Evolutionary conservation across 148 eudicot genomes (phyloP), one percentile per base, ranked within the genome.

Genomic region (Mesembryanthemum crystallinum): DNA sequence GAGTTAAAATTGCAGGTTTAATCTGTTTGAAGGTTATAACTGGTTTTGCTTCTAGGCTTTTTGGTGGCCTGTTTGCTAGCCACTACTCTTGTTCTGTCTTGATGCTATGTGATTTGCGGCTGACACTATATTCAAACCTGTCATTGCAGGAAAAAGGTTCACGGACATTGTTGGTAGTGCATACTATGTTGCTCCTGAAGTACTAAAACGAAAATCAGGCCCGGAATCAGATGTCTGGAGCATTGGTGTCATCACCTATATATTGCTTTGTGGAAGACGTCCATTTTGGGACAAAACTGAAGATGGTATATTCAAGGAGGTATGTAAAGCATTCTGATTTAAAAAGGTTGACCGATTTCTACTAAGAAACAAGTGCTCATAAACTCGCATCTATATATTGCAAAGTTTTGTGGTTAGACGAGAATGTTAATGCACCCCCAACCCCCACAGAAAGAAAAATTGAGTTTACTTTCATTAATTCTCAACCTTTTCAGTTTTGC

Each of bases 201-300:
- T 94, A 54, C 76, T 94, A 81, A 94, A 88, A 77, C 96, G 98
- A 14, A 92, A 80, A 83, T 94, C 98, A 17, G 98, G 98, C 17
- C 96, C 97, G 13, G 94, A 94, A 81, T 94, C 98, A 51, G 98
- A 94, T 90, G 98, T 88, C 28, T 94, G 98, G 98, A 94, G 98
- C 80, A 94, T 94, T 71, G 98, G 98, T 82, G 98, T 94, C 65
- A 94, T 94, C 35, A 92, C 97, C 39, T 94, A 92, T 81, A 94
- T 94, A 78, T 86, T 94, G 87, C 93, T 94, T 67, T 94, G 98
- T 81, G 98, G 98, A 45, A 87, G 97, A 82, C 93, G 98, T 2
- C 98, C 98, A 27, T 94, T 94, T 82, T 94, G 98, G 98, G 98
- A 94, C 82, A 92, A 89, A 88, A 92, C 98, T n/a, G 98, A 94